Evolutionary conservation across 2,329 filamentous ascomycete genomes (phyloP).

Genomic region (Cryphonectria japonica): DNA sequence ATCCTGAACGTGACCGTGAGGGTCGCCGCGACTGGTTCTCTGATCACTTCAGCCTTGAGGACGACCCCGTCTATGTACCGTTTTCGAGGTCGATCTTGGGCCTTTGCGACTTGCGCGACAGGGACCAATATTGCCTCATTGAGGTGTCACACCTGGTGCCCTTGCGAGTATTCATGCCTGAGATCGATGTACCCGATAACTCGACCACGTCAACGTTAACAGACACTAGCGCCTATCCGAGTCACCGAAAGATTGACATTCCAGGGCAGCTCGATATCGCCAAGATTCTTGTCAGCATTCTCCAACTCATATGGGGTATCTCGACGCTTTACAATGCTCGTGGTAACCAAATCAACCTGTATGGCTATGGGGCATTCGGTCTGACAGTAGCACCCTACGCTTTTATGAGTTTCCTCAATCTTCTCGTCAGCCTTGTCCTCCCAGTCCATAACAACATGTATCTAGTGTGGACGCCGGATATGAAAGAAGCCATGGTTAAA

Average conservation of each 20-base stretch:
- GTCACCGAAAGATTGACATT: background rate
- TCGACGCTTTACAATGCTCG: constrained; percentile 34
- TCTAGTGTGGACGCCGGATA: constrained; percentile 3
- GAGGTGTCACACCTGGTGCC: background rate
- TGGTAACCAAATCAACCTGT: constrained; percentile 34
- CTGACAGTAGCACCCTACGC: constrained; percentile 38
- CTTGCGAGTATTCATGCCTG: background rate
- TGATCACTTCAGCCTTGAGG: background rate
- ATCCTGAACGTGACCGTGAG: background rate
- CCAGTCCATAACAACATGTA: constrained; percentile 4
- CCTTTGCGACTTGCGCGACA: background rate
- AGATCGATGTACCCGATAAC: background rate
- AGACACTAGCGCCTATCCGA: background rate
- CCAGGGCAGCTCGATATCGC: background rate
- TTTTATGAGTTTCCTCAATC: constrained; percentile 38
- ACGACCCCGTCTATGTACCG: background rate
- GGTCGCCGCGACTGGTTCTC: background rate
- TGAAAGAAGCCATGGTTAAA: background rate
- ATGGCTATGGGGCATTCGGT: constrained; percentile 40
- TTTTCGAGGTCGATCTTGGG: constrained; percentile 6
- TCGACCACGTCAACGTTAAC: no score
- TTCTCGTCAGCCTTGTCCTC: background rate
- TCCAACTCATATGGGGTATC: constrained; percentile 1
- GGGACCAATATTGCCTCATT: background rate
- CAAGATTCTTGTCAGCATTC: constrained; percentile 2